Conservation (phyloP, 2,329 filamentous ascomycete species). For the Colletotrichum sidae region DNA sequence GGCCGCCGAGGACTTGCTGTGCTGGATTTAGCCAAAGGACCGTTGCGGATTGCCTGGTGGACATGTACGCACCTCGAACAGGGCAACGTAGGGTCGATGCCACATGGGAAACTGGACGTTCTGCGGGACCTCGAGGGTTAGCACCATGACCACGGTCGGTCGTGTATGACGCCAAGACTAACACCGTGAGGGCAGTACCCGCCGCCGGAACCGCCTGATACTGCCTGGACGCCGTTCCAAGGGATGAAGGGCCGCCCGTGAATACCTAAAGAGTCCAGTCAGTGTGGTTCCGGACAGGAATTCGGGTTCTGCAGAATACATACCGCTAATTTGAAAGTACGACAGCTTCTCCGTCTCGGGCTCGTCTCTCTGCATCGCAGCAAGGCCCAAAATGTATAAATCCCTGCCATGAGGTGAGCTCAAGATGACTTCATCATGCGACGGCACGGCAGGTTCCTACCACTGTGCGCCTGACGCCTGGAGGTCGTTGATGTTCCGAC, state of each 20-base stretch:
- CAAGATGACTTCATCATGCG: neutral
- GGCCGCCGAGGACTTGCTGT: constrained; percentile 63
- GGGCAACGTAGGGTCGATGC: constrained; percentile 67
- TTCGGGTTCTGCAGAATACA: constrained; percentile 15
- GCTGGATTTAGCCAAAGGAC: neutral
- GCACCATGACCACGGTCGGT: neutral
- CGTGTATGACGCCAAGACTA: neutral
- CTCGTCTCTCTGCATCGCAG: constrained; percentile 59
- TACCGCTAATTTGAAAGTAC: constrained; percentile 63
- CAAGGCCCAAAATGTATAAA: constrained; percentile 69
- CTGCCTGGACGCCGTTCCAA: constrained; percentile 47
- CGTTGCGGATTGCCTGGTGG: neutral
- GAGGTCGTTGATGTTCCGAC: constrained; percentile 15
- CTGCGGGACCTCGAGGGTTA: neutral
- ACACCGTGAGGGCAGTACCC: constrained; percentile 42
- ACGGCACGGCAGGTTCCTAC: neutral
- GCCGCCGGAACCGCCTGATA: constrained; percentile 13
- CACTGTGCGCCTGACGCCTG: constrained; percentile 16
- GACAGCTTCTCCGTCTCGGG: constrained; percentile 57
- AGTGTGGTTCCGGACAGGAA: neutral
- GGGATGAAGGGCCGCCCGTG: constrained; percentile 56
- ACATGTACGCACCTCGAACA: constrained; percentile 62
- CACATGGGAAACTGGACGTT: constrained; percentile 62
- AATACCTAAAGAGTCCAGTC: constrained; percentile 45
- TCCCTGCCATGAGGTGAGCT: constrained; percentile 43